A percentile compares a stretch with the other conserved stretches of the same genome.
Evolutionary conservation across 2,329 filamentous ascomycete species (phyloP).

Genomic region (Pezicula carpinea): DNA sequence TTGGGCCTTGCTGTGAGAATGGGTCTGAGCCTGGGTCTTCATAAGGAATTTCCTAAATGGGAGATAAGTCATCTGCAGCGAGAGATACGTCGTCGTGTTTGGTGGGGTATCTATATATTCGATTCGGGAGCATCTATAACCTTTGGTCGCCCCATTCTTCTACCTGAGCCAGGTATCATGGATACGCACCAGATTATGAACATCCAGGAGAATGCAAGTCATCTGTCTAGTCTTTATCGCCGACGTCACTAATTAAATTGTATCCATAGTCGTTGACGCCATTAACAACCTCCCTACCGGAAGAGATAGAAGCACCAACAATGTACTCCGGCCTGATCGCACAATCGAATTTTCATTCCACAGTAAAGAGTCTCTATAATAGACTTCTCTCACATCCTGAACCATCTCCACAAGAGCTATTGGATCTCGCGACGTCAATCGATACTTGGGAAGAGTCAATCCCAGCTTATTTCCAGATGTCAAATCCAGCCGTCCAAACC

Average conservation of each 20-base stretch:
- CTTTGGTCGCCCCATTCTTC: conserved; percentile 34
- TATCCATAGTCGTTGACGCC: conserved; percentile 28
- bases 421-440: conserved; percentile 35
- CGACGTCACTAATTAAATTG: not conserved
- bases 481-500: conserved; percentile 28
- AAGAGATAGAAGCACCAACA: conserved; percentile 33
- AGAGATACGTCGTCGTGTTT: conserved; percentile 35
- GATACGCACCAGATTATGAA: conserved; percentile 14
- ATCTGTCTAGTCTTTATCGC: not conserved
- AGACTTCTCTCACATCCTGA: conserved; percentile 37
- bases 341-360: conserved; percentile 36
- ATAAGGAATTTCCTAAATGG: conserved; percentile 37
- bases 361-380: conserved; percentile 39
- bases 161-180: conserved; percentile 11
- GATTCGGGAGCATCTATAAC: conserved; percentile 43
- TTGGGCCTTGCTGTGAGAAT: conserved; percentile 46
- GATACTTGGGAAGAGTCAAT: conserved; percentile 36
- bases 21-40: conserved; percentile 44
- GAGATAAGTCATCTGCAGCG: conserved; percentile 23
- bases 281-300: conserved; percentile 31
- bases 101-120: conserved; percentile 40
- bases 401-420: conserved; percentile 35
- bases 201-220: conserved; percentile 13
- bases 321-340: conserved; percentile 38
- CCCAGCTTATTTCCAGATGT: conserved; percentile 34